Percentiles rank a stretch among this genome's conserved stretches.
These are phyloP conservation scores for Grigorovia yakushimaensis DNA, from an alignment of 805 yeast genomes.

Conservation along the genomic window DNA sequence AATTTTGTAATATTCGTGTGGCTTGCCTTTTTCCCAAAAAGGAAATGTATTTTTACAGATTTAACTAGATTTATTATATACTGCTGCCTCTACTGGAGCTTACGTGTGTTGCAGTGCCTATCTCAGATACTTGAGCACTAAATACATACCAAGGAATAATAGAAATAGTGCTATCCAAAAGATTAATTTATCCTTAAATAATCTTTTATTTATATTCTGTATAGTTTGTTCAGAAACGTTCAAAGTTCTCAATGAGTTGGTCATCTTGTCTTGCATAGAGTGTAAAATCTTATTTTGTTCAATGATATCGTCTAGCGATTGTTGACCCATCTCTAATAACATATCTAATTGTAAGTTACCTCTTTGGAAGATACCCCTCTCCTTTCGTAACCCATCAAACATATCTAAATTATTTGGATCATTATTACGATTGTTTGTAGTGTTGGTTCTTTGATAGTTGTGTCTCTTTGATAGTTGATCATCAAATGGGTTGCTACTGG, in stretches of 20 bases:
- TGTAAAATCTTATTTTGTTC: conserved; percentile 71
- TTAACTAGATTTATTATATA: too few relatives aligned
- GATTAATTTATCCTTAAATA: conserved; percentile 76
- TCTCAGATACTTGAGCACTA: conserved; percentile 53
- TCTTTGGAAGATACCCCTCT: conserved; percentile 49
- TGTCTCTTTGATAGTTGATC: conserved; percentile 25
- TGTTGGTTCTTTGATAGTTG: neutral
- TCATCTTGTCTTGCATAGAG: conserved; percentile 51
- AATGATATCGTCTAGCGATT: conserved; percentile 74
- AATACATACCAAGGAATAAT: conserved; percentile 57
- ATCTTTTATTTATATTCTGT: conserved; percentile 65
- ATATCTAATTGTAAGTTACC: conserved; percentile 82
- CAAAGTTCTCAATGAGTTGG: conserved; percentile 61
- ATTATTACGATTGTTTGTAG: conserved; percentile 6
- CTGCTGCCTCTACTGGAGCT: too few relatives aligned
- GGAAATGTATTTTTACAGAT: too few relatives aligned
- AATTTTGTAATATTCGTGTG: neutral
- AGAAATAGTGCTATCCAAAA: conserved; percentile 67
- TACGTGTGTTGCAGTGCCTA: conserved; percentile 21
- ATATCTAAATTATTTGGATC: conserved; percentile 17
- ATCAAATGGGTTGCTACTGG: conserved; percentile 16
- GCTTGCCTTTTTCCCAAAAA: neutral
- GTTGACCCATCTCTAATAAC: conserved; percentile 80
- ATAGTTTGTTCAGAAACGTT: conserved; percentile 86
- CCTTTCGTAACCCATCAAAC: conserved; percentile 61